phyloP scores from a whole-genome alignment of 768 basidiomycete genomes.

The Infundibulicybe gibba region DNA sequence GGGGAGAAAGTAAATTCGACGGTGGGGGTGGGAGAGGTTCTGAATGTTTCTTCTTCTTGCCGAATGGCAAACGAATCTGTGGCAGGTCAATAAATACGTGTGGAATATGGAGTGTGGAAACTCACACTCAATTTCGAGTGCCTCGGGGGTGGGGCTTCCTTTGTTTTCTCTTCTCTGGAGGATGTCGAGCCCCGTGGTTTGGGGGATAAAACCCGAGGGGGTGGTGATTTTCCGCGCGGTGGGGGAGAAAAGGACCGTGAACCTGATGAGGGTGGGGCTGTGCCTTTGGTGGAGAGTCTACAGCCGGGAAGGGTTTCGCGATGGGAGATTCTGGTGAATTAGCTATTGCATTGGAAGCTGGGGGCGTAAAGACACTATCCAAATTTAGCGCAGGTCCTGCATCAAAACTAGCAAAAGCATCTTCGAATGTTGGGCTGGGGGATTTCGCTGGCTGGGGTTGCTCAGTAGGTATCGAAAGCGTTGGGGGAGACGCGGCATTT shows the following conservation, averaged over 20 bases:
- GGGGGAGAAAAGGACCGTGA: conserved; percentile 37
- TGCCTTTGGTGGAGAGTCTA: conserved; percentile 25
- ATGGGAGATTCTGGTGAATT: no score
- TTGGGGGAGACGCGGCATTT: neutral
- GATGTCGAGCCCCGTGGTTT: conserved; percentile 58
- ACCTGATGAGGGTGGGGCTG: conserved; percentile 22
- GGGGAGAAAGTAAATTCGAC: conserved; percentile 34
- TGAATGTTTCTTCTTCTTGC: conserved; percentile 65
- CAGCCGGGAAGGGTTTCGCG: no score
- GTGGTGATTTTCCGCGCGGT: conserved; percentile 39
- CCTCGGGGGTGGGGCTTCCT: conserved; percentile 46
- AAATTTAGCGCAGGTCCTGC: conserved; percentile 35
- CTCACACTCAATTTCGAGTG: conserved; percentile 79
- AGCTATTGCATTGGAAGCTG: conserved; percentile 12
- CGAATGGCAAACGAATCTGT: conserved; percentile 78
- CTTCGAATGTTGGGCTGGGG: conserved; percentile 35
- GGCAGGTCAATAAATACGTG: conserved; percentile 2
- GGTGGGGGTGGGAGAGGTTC: conserved; percentile 40
- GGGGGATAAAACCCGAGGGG: conserved; percentile 52
- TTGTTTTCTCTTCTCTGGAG: conserved; percentile 58
- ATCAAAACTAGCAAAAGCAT: conserved; percentile 52
- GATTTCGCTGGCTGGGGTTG: neutral
- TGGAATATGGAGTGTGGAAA: conserved; percentile 11
- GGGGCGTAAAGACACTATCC: conserved; percentile 30
- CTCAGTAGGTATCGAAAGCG: conserved; percentile 3